These are phyloP conservation scores for Phytophthora syringae DNA, from an alignment of 352 stramenopile genomes.

Conservation along the genomic window DNA sequence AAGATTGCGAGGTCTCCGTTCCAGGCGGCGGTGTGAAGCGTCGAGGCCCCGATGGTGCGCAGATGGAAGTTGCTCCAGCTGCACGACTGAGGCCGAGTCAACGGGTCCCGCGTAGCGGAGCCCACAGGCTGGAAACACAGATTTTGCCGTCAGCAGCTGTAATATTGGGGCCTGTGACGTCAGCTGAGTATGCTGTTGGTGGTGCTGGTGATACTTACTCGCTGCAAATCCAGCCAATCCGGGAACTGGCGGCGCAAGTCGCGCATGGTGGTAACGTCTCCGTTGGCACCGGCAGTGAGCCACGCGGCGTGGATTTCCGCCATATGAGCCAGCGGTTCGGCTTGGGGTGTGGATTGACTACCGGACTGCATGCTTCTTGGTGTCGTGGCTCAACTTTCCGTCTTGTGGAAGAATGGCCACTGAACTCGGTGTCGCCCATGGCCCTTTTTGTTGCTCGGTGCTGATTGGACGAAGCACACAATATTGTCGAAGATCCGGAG, in stretches of 20 bases:
- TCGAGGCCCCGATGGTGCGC: conserved; percentile 7
- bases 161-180: neutral
- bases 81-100: conserved; percentile 1
- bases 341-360: neutral
- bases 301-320: conserved; percentile 21
- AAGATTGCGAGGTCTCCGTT: conserved; percentile 14
- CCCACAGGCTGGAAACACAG: neutral
- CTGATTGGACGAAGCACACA: neutral
- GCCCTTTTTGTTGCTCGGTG: neutral
- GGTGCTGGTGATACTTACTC: conserved; percentile 16
- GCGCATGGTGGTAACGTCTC: conserved; percentile 26
- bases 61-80: conserved; percentile 19
- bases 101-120: conserved; percentile 1
- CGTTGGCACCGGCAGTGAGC: conserved; percentile 20
- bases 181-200: neutral
- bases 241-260: conserved; percentile 13
- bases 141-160: neutral
- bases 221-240: conserved; percentile 31
- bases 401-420: neutral
- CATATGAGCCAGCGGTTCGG: neutral
- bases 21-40: conserved; percentile 20
- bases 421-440: neutral
- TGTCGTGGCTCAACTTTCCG: neutral
- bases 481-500: conserved; percentile 2
- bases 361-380: neutral